Percentiles rank a stretch among this genome's conserved stretches.
These are phyloP conservation scores for Pseudogymnoascus sp. DNA, from an alignment of 2,329 filamentous ascomycete species.

Conservation along the genomic window DNA sequence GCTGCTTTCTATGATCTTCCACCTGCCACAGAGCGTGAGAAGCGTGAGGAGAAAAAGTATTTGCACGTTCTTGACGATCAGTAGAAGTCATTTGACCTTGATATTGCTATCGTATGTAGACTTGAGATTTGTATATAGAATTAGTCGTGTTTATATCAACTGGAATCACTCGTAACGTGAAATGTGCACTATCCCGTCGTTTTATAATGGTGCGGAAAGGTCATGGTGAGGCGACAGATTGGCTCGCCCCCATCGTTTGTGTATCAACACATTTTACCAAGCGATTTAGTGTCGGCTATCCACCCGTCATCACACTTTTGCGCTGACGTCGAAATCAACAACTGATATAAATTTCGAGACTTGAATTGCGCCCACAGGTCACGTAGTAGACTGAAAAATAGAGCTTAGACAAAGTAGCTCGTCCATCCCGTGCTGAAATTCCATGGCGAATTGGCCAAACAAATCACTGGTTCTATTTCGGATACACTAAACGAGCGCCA, in stretches of 20 bases:
- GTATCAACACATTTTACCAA: background rate
- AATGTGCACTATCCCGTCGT: background rate
- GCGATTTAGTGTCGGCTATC: conserved; percentile 8
- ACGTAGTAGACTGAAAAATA: background rate
- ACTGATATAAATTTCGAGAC: background rate
- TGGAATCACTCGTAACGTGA: background rate
- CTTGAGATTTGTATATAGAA: conserved; percentile 9
- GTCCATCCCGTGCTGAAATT: background rate
- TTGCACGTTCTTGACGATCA: conserved; percentile 86
- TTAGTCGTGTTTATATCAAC: conserved; percentile 6
- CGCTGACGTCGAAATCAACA: background rate
- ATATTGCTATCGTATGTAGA: conserved; percentile 5
- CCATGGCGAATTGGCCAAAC: background rate
- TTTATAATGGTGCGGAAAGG: background rate
- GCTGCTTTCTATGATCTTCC: conserved; percentile 86
- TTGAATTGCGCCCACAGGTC: background rate
- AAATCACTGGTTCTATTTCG: background rate
- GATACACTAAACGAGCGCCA: conserved; percentile 2
- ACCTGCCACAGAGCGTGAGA: conserved; percentile 90
- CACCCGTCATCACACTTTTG: background rate
- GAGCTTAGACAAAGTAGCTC: background rate
- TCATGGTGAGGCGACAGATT: background rate
- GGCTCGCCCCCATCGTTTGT: background rate
- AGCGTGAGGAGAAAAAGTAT: conserved; percentile 91
- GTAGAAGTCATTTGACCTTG: conserved; percentile 38